Percentiles rank a stretch among this genome's conserved stretches.
Evolutionary conservation across 2,329 filamentous ascomycete genomes (phyloP).

Genomic region (Cladosporium sphaerospermum): DNA sequence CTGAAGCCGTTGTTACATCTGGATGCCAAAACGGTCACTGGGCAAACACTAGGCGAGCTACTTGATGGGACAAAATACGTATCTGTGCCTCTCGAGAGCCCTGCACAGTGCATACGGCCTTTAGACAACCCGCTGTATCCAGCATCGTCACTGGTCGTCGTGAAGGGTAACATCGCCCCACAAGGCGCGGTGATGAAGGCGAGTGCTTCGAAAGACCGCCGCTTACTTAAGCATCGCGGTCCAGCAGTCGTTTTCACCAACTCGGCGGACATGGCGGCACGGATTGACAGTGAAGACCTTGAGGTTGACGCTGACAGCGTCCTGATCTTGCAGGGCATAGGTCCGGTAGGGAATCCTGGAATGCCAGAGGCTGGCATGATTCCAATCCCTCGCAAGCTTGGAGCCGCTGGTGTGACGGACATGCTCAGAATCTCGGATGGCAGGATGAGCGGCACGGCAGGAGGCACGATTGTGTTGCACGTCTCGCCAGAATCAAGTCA

Average conservation of each 20-base stretch:
- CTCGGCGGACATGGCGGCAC: slow-evolving; percentile 39
- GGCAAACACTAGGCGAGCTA: slow-evolving; percentile 42
- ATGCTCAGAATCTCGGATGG: slow-evolving; percentile 51
- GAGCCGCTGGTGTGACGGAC: slow-evolving; percentile 40
- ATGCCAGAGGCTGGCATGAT: slow-evolving; percentile 50
- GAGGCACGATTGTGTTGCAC: slow-evolving; percentile 50
- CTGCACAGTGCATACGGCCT: slow-evolving; percentile 39
- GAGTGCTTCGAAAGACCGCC: slow-evolving; percentile 44
- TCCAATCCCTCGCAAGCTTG: slow-evolving; percentile 45
- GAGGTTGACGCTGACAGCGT: slow-evolving; percentile 41
- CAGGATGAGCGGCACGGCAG: slow-evolving; percentile 51
- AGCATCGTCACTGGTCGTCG: slow-evolving; percentile 39
- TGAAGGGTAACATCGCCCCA: slow-evolving; percentile 45
- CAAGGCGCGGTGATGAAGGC: slow-evolving; percentile 46
- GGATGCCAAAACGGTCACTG: slow-evolving; percentile 41
- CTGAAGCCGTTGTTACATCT: slow-evolving; percentile 43
- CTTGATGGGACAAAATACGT: slow-evolving; percentile 35
- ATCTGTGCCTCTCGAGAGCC: slow-evolving; percentile 38
- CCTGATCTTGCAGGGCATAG: slow-evolving; percentile 44
- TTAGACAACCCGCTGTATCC: slow-evolving; percentile 42
- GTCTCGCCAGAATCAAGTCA: slow-evolving; percentile 48
- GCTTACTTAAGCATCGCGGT: slow-evolving; percentile 40
- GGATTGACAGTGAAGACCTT: slow-evolving; percentile 43
- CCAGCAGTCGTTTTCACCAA: slow-evolving; percentile 45
- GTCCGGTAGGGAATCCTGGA: slow-evolving; percentile 46